phyloP scores from a whole-genome alignment of 495 filamentous ascomycete genomes.

The Stereocaulon alpinum region DNA sequence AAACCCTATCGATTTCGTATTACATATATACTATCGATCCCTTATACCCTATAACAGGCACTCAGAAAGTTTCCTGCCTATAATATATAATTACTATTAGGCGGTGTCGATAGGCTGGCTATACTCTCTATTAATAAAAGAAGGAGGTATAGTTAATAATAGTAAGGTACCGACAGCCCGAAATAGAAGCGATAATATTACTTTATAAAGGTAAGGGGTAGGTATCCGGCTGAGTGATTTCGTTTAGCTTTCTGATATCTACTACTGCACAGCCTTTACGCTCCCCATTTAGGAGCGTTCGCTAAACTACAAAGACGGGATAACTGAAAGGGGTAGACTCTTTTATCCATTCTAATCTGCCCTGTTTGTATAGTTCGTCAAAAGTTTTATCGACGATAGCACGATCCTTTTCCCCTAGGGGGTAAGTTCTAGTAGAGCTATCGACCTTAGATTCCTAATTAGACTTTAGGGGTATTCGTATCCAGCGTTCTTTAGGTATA shows the following conservation, averaged over 20 bases:
- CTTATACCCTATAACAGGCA: neutral
- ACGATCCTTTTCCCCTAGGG: too few relatives aligned
- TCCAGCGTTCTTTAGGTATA: neutral
- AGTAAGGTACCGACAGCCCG: neutral
- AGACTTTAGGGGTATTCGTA: neutral
- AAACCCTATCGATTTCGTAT: neutral
- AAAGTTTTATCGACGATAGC: too few relatives aligned
- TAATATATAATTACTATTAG: too few relatives aligned
- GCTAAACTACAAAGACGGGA: neutral
- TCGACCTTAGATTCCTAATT: neutral
- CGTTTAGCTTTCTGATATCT: neutral
- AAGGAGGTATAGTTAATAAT: neutral
- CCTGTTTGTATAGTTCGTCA: too few relatives aligned
- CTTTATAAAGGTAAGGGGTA: neutral
- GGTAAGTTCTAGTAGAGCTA: neutral
- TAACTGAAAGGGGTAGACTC: neutral
- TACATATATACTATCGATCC: neutral
- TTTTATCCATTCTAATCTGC: too few relatives aligned
- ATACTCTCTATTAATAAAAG: neutral
- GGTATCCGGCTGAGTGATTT: neutral
- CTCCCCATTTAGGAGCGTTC: neutral
- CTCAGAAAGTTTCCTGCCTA: neutral
- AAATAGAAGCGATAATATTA: neutral
- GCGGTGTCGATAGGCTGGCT: neutral
- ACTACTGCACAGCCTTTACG: neutral